phyloP scores from a whole-genome alignment of 768 basidiomycete species.

The Podaxis sp. region DNA sequence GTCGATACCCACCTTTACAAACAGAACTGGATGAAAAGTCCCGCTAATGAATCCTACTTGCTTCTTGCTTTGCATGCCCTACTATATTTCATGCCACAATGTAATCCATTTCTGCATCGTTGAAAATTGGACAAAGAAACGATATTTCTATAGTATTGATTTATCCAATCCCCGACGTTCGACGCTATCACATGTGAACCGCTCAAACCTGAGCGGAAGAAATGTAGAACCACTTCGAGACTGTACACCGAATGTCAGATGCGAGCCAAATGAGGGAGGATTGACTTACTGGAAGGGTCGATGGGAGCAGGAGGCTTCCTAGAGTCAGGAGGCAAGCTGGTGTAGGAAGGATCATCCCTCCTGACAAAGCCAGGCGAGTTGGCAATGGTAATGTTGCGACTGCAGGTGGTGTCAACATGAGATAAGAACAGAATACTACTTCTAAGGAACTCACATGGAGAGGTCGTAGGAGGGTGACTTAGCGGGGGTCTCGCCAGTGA shows the following conservation, averaged over 20 bases:
- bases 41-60: background rate
- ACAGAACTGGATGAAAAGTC: conserved; percentile 37
- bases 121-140: conserved; percentile 6
- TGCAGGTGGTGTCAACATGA: conserved; percentile 28
- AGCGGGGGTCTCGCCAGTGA: conserved; percentile 74
- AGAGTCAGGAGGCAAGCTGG: conserved; percentile 70
- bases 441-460: conserved; percentile 67
- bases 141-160: background rate
- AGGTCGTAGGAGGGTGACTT: conserved; percentile 73
- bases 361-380: conserved; percentile 71
- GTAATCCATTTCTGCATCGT: background rate
- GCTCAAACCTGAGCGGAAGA: conserved; percentile 78
- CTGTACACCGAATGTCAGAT: conserved; percentile 32
- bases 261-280: background rate
- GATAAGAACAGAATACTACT: background rate
- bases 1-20: conserved; percentile 80
- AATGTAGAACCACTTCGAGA: conserved; percentile 94
- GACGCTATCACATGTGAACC: background rate
- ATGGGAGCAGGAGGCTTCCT: conserved; percentile 84
- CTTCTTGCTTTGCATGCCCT: conserved; percentile 3
- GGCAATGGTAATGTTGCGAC: conserved; percentile 76
- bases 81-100: conserved; percentile 7
- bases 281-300: conserved; percentile 81
- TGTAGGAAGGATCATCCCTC: conserved; percentile 62
- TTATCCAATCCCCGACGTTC: conserved; percentile 20